Conservation (phyloP, 179 eudicot genomes). For the Spinacia oleracea region DNA sequence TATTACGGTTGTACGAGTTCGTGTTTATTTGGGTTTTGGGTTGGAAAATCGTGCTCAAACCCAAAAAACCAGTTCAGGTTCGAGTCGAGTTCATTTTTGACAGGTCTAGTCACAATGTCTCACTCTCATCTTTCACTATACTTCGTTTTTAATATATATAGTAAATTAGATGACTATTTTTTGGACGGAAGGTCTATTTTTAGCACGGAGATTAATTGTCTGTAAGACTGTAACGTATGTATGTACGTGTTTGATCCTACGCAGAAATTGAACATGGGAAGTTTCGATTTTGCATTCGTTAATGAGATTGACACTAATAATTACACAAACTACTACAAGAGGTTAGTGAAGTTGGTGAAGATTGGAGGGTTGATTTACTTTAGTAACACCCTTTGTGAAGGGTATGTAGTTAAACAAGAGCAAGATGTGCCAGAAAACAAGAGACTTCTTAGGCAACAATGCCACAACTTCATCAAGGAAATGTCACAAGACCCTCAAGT, state of each 20-base stretch:
- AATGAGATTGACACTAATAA: constrained; percentile 17
- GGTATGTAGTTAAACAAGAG: constrained; percentile 15
- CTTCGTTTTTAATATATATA: too few relatives aligned
- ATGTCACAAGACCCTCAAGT: constrained; percentile 17
- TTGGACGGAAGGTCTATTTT: too few relatives aligned
- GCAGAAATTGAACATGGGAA: constrained; percentile 20
- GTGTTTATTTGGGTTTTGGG: too few relatives aligned
- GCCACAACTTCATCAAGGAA: constrained; percentile 11
- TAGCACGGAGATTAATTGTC: too few relatives aligned
- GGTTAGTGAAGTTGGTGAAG: constrained; percentile 27
- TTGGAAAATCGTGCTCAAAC: too few relatives aligned
- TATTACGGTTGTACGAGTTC: too few relatives aligned
- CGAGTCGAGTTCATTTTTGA: too few relatives aligned
- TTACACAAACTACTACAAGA: constrained; percentile 20
- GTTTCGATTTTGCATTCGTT: constrained; percentile 28
- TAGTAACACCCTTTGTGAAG: constrained; percentile 25
- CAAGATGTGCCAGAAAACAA: constrained; percentile 13
- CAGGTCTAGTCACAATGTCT: too few relatives aligned
- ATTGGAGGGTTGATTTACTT: constrained; percentile 23
- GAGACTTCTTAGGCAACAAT: background rate
- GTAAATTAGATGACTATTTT: too few relatives aligned
- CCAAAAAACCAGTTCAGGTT: too few relatives aligned
- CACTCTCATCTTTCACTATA: too few relatives aligned
- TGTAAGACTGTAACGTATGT: background rate
- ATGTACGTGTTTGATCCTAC: background rate